Base-by-base conservation (phyloP, 2,329 filamentous ascomycete genomes). In the Didymella sp. region DNA sequence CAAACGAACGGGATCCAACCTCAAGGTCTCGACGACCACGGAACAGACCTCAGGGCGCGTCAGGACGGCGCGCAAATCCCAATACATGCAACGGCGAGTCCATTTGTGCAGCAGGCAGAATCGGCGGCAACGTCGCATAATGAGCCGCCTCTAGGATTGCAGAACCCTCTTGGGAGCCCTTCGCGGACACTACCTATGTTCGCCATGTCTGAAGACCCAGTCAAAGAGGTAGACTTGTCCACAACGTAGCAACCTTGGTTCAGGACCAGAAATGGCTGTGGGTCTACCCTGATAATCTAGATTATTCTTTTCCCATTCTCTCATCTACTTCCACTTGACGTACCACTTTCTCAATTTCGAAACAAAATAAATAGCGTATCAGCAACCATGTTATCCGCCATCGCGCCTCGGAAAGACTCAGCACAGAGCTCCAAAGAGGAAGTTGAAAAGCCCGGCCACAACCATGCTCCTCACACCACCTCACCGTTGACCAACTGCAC, bases 151-250 rank as follows among this genome's bases (percentile, higher is more conserved):
- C 22, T 57, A 28, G 68, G 68, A 7, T 58, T 70, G 25, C 45
- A 57, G 19, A 67, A 69, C 35, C 64, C 67, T 2, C 63, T 72
- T 31, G 66, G 60, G 5, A 69, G 61, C 9, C 59, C 74, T 6
- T 61, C 59, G 15, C 73, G 70, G 38, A 77, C 73, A 43, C 44
- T 78, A n/a, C 73, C 77, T 3, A 80, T 81, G 76, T 80, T 80
- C 60, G 54, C 68, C 6, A 47, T 80, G n/a, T 76, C 78, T 2
- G 69, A 73, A 47, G 74, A 79, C 33, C 75, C 78, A 2, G 66
- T 80, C 5, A 64, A 65, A 17, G 79, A 81, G 64, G 63, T 77
- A 4, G 76, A 78, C 31, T 69, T 61, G 49, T 67, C 66, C 13
- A 62, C 60, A 6, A 55, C 54, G n/a, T 59, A 62, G 33, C 56